Conservation (phyloP, 345 rosid species). For the Iberis pinnata region DNA sequence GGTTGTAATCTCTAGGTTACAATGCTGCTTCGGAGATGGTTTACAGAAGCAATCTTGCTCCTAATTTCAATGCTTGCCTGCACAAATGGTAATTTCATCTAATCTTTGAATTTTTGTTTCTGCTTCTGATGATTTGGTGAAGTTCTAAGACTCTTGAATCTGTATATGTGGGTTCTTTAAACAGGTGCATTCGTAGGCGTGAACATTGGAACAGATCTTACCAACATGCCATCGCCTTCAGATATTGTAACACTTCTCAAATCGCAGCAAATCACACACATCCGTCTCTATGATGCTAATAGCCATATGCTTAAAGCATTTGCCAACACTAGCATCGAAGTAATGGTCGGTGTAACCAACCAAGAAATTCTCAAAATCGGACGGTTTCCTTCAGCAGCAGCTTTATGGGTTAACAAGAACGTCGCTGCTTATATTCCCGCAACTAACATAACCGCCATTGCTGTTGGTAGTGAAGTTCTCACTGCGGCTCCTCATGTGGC, state of each 20-base stretch:
- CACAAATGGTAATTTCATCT: conserved; percentile 46
- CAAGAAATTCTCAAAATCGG: conserved; percentile 80
- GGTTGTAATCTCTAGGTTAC: neutral
- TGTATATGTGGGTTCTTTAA: neutral
- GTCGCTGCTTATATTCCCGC: conserved; percentile 72
- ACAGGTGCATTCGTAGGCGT: conserved; percentile 78
- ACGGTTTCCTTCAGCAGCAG: conserved; percentile 68
- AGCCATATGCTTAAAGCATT: conserved; percentile 85
- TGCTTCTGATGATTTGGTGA: too few species aligned
- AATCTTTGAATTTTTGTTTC: too few species aligned
- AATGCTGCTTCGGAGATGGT: conserved; percentile 47
- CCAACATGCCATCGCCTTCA: conserved; percentile 63
- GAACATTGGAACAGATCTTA: conserved; percentile 79
- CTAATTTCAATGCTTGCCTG: conserved; percentile 32
- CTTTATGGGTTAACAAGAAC: conserved; percentile 82
- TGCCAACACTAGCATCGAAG: conserved; percentile 67
- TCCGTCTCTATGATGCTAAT: conserved; percentile 84
- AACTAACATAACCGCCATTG: conserved; percentile 85
- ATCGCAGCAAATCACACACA: conserved; percentile 61
- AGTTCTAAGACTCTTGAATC: neutral
- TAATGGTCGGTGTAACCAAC: conserved; percentile 73
- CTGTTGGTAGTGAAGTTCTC: conserved; percentile 94
- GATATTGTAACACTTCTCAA: conserved; percentile 52
- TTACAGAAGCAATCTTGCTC: conserved; percentile 38
- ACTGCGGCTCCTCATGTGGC: conserved; percentile 69